Conservation (phyloP, 805 yeast species). For the Candida anglica region DNA sequence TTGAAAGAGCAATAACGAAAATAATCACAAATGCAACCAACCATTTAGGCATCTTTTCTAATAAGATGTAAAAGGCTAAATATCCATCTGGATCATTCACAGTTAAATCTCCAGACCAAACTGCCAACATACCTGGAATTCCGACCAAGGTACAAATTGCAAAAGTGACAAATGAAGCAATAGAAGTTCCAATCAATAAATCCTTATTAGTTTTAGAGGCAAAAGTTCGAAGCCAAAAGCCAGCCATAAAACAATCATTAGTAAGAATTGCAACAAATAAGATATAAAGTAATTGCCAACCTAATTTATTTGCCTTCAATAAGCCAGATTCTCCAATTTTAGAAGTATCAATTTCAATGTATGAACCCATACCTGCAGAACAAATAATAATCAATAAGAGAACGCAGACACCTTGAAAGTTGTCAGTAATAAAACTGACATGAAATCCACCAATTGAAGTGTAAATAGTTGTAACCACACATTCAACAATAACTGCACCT, state of each 20-base stretch:
- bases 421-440: constrained; percentile 84
- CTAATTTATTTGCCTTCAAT: constrained; percentile 62
- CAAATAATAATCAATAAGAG: constrained; percentile 64
- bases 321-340: constrained; percentile 62
- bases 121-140: constrained; percentile 80
- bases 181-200: constrained; percentile 65
- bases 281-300: constrained; percentile 88
- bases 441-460: constrained; percentile 87
- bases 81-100: constrained; percentile 54
- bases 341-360: constrained; percentile 62
- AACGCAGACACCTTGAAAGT: constrained; percentile 76
- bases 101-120: constrained; percentile 74
- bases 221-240: constrained; percentile 93
- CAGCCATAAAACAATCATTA: constrained; percentile 85
- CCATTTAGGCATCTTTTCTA: constrained; percentile 79
- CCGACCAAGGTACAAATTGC: constrained; percentile 71
- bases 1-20: constrained; percentile 68
- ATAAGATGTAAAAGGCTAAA: constrained; percentile 68
- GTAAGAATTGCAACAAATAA: constrained; percentile 83
- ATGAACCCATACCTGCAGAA: constrained; percentile 72
- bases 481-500: constrained; percentile 79
- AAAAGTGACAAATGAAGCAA: constrained; percentile 68
- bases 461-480: constrained; percentile 82
- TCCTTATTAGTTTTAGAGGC: constrained; percentile 79
- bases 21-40: constrained; percentile 78